Evolutionary conservation across 176 grass and related monocot genomes (phyloP), one percentile per base, ranked within the genome.

Genomic region (Dactylis glomerata): DNA sequence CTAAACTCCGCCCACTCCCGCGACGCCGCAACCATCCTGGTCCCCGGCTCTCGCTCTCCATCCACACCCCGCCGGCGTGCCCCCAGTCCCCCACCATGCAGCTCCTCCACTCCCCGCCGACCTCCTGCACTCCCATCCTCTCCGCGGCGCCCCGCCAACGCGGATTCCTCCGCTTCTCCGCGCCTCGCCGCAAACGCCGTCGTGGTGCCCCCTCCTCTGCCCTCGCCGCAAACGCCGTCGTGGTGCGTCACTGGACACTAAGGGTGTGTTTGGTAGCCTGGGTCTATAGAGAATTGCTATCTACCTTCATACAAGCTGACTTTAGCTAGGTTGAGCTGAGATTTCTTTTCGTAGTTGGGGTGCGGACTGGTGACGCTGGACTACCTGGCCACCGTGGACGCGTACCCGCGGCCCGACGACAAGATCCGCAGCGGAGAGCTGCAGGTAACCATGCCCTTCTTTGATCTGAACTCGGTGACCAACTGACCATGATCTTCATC

Each of bases 291-390:
- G n/a, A n/a, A n/a, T n/a, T n/a, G n/a, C n/a, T n/a, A n/a, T n/a
- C n/a, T n/a, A n/a, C n/a, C n/a, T n/a, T n/a, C n/a, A n/a, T n/a
- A n/a, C n/a, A n/a, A n/a, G n/a, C n/a, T n/a, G n/a, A n/a, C n/a
- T n/a, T n/a, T n/a, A n/a, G n/a, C n/a, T n/a, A n/a, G n/a, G n/a
- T n/a, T n/a, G n/a, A n/a, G n/a, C n/a, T 17, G 67, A 24, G 51
- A n/a, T 59, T 33, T 11, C 46, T 59, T 54, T 8, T 34, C 63
- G 83, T 81, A 84, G 89, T 38, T 91, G 42, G 81, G 89, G 22
- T 91, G 89, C 63, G 89, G 89, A 65, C 70, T 91, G 76, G 67
- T 87, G 57, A 83, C 85, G 59, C 75, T 91, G 67, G 85, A 91
- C 77, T 84, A 87, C 79, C 79, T 91, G 68, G 89, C 84, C 49